phyloP scores from a whole-genome alignment of 257 asterid species.

The Nicotiana tomentosiformis region DNA sequence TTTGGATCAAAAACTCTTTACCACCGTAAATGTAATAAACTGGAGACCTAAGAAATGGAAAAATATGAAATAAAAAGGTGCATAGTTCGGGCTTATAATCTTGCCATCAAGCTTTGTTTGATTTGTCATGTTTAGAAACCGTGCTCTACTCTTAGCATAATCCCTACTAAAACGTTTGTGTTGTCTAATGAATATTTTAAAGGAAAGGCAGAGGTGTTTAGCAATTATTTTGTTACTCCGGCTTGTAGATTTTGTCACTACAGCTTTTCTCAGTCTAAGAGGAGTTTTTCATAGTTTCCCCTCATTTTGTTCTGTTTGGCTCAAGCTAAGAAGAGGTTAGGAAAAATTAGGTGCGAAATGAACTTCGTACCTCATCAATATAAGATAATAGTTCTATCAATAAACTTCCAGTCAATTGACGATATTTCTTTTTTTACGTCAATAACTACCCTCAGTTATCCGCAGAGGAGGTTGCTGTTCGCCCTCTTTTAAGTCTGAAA shows the following conservation, averaged over 20 bases:
- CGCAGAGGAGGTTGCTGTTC: too few species aligned
- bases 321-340: neutral
- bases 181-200: neutral
- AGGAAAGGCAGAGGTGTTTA: neutral
- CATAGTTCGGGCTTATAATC: neutral
- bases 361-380: neutral
- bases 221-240: neutral
- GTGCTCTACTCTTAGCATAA: neutral
- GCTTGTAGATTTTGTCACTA: neutral
- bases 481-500: too few species aligned
- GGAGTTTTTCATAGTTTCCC: neutral
- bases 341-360: neutral
- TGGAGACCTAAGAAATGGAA: slow-evolving; percentile 6
- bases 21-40: slow-evolving; percentile 5
- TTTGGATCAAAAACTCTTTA: neutral
- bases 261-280: neutral
- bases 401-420: neutral
- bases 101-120: neutral
- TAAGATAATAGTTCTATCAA: neutral
- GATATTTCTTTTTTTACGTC: too few species aligned
- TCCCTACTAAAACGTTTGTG: neutral
- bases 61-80: neutral
- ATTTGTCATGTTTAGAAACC: neutral
- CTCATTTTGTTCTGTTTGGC: neutral
- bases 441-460: too few species aligned